Evolutionary conservation across 768 basidiomycete species (phyloP).

Genomic region (Hydnomerulius pinastri): DNA sequence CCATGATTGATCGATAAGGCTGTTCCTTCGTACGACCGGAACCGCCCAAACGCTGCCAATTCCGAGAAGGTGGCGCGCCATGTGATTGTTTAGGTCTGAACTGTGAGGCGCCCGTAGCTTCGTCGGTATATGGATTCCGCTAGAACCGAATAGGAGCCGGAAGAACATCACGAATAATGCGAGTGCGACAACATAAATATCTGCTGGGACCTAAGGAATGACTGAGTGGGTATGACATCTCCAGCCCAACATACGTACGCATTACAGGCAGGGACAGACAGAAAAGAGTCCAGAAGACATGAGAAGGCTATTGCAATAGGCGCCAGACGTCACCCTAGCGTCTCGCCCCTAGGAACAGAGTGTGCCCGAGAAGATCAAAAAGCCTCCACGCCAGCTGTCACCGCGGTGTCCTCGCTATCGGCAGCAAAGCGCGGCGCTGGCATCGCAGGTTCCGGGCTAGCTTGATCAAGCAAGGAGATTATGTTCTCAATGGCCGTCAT

Average conservation of each 20-base stretch:
- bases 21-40: too few species aligned
- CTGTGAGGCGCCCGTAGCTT: too few species aligned
- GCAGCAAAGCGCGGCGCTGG: neutral
- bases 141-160: too few species aligned
- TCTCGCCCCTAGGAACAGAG: neutral
- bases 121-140: too few species aligned
- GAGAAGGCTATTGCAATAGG: neutral
- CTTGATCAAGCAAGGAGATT: constrained; percentile 30
- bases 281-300: too few species aligned
- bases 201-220: neutral
- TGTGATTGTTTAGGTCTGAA: too few species aligned
- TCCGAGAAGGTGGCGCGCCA: too few species aligned
- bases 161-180: too few species aligned
- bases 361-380: constrained; percentile 4
- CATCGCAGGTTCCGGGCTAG: constrained; percentile 17
- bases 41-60: too few species aligned
- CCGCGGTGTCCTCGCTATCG: neutral
- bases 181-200: neutral
- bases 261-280: neutral
- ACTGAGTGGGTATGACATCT: neutral
- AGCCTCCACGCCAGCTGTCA: neutral
- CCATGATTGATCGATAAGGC: too few species aligned
- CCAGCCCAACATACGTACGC: neutral
- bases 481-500: constrained; percentile 26
- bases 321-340: neutral